Evolutionary conservation across 2,329 filamentous ascomycete species (phyloP).

Genomic region (Arachnomyces sp.): DNA sequence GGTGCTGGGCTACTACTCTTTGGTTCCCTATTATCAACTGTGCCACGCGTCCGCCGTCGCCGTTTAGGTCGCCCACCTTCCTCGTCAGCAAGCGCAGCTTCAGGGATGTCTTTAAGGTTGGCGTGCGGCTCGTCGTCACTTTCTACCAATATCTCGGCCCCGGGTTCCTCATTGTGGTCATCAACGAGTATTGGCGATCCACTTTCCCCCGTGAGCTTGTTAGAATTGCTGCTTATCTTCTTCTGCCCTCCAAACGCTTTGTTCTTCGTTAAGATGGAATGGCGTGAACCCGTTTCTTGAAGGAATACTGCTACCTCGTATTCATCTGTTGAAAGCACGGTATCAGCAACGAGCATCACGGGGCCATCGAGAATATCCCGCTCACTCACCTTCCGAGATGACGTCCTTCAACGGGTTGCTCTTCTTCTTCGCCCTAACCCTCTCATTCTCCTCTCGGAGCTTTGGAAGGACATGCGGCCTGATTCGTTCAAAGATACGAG

Average conservation of each 20-base stretch:
- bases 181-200: slow-evolving; percentile 46
- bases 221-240: slow-evolving; percentile 54
- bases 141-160: slow-evolving; percentile 46
- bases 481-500: slow-evolving; percentile 74
- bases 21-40: slow-evolving; percentile 18
- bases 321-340: slow-evolving; percentile 54
- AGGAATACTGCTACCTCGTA: slow-evolving; percentile 94
- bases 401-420: slow-evolving; percentile 83
- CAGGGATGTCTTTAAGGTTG: slow-evolving; percentile 51
- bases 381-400: slow-evolving; percentile 60
- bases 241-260: slow-evolving; percentile 60
- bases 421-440: slow-evolving; percentile 57
- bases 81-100: slow-evolving; percentile 23
- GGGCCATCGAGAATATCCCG: neutral
- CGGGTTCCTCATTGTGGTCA: slow-evolving; percentile 30
- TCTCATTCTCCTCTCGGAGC: slow-evolving; percentile 71
- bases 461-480: slow-evolving; percentile 84
- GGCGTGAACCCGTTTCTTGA: slow-evolving; percentile 73
- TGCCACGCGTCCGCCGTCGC: slow-evolving; percentile 17
- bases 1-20: slow-evolving; percentile 15
- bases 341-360: neutral
- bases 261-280: slow-evolving; percentile 77
- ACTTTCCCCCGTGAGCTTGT: slow-evolving; percentile 50
- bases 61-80: slow-evolving; percentile 15
- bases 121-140: slow-evolving; percentile 48